These are phyloP conservation scores for Rhizophagus prolifer DNA, from an alignment of 192 early-diverging fungal genomes.

Conservation along the genomic window DNA sequence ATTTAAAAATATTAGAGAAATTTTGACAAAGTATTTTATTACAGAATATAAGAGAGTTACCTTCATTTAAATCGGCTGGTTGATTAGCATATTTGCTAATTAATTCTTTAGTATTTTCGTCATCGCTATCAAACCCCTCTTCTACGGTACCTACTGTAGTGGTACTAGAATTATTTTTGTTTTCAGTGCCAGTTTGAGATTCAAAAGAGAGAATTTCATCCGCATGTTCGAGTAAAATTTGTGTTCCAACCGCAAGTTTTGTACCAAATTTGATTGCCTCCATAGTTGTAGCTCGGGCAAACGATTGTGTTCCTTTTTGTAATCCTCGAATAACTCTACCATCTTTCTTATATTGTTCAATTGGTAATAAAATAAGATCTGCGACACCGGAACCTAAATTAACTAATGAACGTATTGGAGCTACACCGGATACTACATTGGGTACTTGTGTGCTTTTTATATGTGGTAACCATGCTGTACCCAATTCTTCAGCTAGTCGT, in stretches of 20 bases:
- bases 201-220: conserved; percentile 70
- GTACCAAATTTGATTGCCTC: conserved; percentile 89
- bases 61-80: conserved; percentile 81
- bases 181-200: conserved; percentile 29
- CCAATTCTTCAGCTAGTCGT: conserved; percentile 64
- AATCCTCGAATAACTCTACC: conserved; percentile 86
- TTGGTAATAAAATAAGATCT: conserved; percentile 87
- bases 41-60: not conserved
- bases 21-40: not conserved
- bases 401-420: conserved; percentile 85
- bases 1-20: not conserved
- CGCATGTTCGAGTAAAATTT: conserved; percentile 85
- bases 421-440: conserved; percentile 83
- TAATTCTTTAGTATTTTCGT: conserved; percentile 32
- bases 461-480: conserved; percentile 85
- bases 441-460: conserved; percentile 90
- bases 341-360: conserved; percentile 92
- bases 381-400: conserved; percentile 89
- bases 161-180: not conserved
- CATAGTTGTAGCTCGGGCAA: conserved; percentile 86
- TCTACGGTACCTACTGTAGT: conserved; percentile 7
- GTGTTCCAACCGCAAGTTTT: conserved; percentile 84
- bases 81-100: conserved; percentile 84
- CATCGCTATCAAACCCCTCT: conserved; percentile 26
- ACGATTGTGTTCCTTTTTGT: conserved; percentile 84